Evolutionary conservation across 305 asterid genomes (phyloP).

Genomic region (Stenogyne calaminthoides): DNA sequence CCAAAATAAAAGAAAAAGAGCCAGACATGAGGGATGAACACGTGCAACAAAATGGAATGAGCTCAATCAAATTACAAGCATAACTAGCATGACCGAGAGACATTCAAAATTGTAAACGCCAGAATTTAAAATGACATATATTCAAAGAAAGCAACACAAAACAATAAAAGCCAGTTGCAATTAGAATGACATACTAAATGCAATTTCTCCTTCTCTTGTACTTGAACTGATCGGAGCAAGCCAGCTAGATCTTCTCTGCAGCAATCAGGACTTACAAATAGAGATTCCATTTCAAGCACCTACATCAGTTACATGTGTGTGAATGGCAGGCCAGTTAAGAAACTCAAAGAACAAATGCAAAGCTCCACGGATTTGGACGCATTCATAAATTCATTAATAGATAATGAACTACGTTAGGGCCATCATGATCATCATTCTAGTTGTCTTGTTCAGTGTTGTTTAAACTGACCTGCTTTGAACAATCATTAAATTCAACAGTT

Average conservation of each 20-base stretch:
- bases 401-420: neutral
- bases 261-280: constrained; percentile 65
- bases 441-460: neutral
- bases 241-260: constrained; percentile 78
- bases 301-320: constrained; percentile 29
- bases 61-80: neutral
- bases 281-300: constrained; percentile 82
- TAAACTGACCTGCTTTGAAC: constrained; percentile 78
- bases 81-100: constrained; percentile 4
- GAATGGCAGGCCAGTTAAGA: constrained; percentile 2
- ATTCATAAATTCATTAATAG: constrained; percentile 12
- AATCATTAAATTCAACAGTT: constrained; percentile 81
- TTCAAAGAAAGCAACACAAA: constrained; percentile 20
- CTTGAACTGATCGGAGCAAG: constrained; percentile 81
- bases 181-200: constrained; percentile 59
- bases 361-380: neutral
- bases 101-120: neutral
- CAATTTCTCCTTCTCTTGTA: constrained; percentile 85
- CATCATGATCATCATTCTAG: neutral
- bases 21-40: neutral
- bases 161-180: constrained; percentile 14
- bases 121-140: neutral
- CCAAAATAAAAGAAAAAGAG: neutral
- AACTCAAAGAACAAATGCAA: constrained; percentile 12
- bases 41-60: neutral